These are phyloP conservation scores for Geotrichum phurueaensis DNA, from an alignment of 1,139 yeast species.

Conservation along the genomic window DNA sequence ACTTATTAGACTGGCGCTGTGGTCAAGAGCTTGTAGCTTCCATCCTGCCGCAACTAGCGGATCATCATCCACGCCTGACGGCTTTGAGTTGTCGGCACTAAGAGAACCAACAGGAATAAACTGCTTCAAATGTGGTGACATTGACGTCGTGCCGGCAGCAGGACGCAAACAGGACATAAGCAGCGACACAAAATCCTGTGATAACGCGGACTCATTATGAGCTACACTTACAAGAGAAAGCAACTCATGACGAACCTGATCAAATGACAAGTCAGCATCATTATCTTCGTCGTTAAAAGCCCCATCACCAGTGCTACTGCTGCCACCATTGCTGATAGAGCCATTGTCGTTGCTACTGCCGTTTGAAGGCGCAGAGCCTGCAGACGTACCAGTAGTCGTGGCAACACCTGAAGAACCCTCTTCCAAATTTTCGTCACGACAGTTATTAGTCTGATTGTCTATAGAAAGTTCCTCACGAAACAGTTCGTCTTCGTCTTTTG, in stretches of 20 bases:
- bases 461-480: conserved; percentile 16
- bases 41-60: conserved; percentile 68
- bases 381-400: background rate
- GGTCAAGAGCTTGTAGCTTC: conserved; percentile 66
- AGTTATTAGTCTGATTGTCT: conserved; percentile 9
- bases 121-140: conserved; percentile 80
- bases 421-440: conserved; percentile 17
- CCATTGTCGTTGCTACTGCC: conserved; percentile 17
- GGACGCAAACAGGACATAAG: conserved; percentile 78
- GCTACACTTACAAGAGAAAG: conserved; percentile 54
- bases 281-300: conserved; percentile 20
- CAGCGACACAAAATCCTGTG: conserved; percentile 80
- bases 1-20: conserved; percentile 49
- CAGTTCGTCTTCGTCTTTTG: conserved; percentile 9
- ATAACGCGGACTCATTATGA: conserved; percentile 79
- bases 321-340: background rate
- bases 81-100: conserved; percentile 50
- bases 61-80: conserved; percentile 32
- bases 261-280: conserved; percentile 37
- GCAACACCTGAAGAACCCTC: conserved; percentile 20
- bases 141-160: conserved; percentile 76
- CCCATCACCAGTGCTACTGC: conserved; percentile 7
- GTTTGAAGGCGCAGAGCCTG: conserved; percentile 16
- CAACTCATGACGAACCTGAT: conserved; percentile 51
- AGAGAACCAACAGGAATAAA: conserved; percentile 76